These are phyloP conservation scores for Rhodamnia argentea DNA, from an alignment of 345 rosid species.

Conservation along the genomic window DNA sequence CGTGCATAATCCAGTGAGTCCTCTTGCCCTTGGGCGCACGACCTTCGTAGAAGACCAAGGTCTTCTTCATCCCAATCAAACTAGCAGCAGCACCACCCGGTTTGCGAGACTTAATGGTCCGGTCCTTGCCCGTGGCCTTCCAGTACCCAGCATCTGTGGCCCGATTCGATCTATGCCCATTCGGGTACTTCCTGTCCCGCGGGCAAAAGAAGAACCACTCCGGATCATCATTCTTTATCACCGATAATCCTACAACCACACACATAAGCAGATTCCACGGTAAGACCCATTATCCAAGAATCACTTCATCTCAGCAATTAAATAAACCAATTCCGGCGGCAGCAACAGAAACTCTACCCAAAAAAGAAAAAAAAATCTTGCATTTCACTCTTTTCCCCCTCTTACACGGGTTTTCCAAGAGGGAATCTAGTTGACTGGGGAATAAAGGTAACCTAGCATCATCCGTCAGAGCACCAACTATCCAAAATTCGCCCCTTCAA, in stretches of 20 bases:
- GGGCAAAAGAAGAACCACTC: conserved; percentile 99
- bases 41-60: conserved; percentile 78
- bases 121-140: conserved; percentile 95
- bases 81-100: conserved; percentile 1
- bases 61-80: conserved; percentile 87
- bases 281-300: neutral
- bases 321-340: neutral
- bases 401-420: neutral
- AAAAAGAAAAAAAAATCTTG: neutral
- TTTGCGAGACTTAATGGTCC: conserved; percentile 63
- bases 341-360: neutral
- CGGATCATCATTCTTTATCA: conserved; percentile 74
- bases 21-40: conserved; percentile 94
- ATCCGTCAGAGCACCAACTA: conserved; percentile 2
- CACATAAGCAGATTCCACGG: neutral
- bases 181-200: conserved; percentile 84
- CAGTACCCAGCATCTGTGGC: conserved; percentile 96
- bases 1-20: conserved; percentile 91
- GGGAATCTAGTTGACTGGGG: conserved; percentile 6
- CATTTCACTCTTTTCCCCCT: neutral
- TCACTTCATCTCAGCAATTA: neutral
- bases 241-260: conserved; percentile 42
- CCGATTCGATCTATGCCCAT: conserved; percentile 85
- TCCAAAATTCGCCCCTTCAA: neutral
- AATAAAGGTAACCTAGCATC: conserved; percentile 6